Conservation (phyloP, 805 yeast genomes). For the Spathaspora boniae region DNA sequence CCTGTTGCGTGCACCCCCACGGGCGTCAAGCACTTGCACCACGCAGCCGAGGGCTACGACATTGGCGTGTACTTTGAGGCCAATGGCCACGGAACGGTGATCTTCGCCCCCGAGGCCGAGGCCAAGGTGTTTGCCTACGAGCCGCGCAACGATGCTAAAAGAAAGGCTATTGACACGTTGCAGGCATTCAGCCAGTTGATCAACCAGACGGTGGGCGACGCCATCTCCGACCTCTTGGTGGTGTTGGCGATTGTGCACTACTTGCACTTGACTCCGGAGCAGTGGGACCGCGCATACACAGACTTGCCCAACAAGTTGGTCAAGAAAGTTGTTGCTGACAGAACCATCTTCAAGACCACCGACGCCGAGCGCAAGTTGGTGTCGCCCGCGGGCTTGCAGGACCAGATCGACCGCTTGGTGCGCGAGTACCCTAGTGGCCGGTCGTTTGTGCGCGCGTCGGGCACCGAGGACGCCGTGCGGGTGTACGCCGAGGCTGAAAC, state of each 20-base stretch:
- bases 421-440: slow-evolving; percentile 58
- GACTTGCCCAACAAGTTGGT: slow-evolving; percentile 86
- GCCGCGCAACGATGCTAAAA: slow-evolving; percentile 41
- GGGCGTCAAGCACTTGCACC: slow-evolving; percentile 95
- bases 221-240: slow-evolving; percentile 84
- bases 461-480: slow-evolving; percentile 96
- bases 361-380: slow-evolving; percentile 84
- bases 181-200: slow-evolving; percentile 64
- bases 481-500: slow-evolving; percentile 86
- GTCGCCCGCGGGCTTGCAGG: slow-evolving; percentile 77
- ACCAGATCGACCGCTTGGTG: slow-evolving; percentile 63
- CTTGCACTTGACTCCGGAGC: slow-evolving; percentile 54
- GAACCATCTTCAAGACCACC: slow-evolving; percentile 75
- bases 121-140: slow-evolving; percentile 27
- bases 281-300: slow-evolving; percentile 74
- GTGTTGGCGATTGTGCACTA: slow-evolving; percentile 63
- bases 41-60: slow-evolving; percentile 80
- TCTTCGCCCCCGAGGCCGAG: slow-evolving; percentile 59
- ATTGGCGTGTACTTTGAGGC: slow-evolving; percentile 97
- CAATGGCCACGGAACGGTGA: slow-evolving; percentile 97
- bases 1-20: slow-evolving; percentile 91
- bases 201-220: slow-evolving; percentile 98
- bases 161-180: slow-evolving; percentile 51
- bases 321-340: slow-evolving; percentile 80
- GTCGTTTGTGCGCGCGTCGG: slow-evolving; percentile 94